Evolutionary conservation across 768 basidiomycete genomes (phyloP).

Genomic region (Austroboletus eburneus): DNA sequence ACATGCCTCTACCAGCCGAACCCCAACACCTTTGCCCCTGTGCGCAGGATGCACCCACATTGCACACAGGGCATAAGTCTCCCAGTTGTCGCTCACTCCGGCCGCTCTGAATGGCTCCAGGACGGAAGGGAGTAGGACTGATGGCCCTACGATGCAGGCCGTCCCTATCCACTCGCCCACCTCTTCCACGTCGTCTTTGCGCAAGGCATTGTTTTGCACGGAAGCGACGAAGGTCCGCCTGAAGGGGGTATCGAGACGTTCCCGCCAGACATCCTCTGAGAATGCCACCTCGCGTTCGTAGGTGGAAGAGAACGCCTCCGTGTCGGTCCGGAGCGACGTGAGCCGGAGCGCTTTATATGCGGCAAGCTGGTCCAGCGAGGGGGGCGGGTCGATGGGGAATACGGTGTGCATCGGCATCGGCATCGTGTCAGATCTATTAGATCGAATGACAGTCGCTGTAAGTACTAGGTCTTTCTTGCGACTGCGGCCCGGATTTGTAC

Average conservation of each 20-base stretch:
- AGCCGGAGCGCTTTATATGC: conserved; percentile 21
- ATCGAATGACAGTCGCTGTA: not conserved
- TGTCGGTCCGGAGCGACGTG: conserved; percentile 20
- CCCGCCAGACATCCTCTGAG: conserved; percentile 20
- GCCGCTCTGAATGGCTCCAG: conserved; percentile 13
- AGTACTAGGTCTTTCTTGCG: not conserved
- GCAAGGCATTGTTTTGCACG: not conserved
- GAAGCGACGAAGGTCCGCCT: conserved; percentile 17
- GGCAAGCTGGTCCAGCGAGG: conserved; percentile 23
- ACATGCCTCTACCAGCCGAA: conserved; percentile 12
- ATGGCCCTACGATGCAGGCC: conserved; percentile 12
- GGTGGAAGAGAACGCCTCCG: conserved; percentile 18
- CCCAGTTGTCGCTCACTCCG: conserved; percentile 12
- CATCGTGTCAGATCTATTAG: not conserved
- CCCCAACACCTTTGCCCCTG: conserved; percentile 20
- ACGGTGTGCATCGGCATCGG: conserved; percentile 10
- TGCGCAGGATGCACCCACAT: conserved; percentile 30
- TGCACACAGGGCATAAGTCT: conserved; percentile 18
- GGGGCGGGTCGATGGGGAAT: conserved; percentile 12
- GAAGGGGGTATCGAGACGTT: conserved; percentile 13
- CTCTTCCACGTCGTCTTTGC: not conserved
- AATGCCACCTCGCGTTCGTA: conserved; percentile 21
- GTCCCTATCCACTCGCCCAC: conserved; percentile 20
- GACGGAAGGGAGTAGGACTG: conserved; percentile 1
- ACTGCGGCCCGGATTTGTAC: too few relatives aligned